These are phyloP conservation scores for Cutaneotrichosporon dermatis DNA, from an alignment of 1,284 basidiomycete genomes.

Conservation along the genomic window DNA sequence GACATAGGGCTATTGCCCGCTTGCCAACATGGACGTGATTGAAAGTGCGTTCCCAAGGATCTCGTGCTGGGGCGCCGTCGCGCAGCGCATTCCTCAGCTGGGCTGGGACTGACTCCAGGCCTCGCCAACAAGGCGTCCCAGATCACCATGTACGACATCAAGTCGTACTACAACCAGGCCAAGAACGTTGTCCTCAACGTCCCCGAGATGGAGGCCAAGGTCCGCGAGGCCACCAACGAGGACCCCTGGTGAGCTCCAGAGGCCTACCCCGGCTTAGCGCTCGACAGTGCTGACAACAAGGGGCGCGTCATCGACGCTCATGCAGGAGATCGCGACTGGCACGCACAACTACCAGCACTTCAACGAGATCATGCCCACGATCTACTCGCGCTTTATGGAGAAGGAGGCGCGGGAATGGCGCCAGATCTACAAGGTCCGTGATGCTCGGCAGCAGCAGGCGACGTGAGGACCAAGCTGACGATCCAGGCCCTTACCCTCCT, in stretches of 20 bases:
- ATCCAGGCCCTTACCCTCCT: constrained; percentile 80
- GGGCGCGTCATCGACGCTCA: constrained; percentile 96
- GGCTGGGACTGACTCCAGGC: constrained; percentile 21
- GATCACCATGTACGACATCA: constrained; percentile 76
- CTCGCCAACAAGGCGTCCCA: constrained; percentile 49
- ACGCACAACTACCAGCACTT: constrained; percentile 68
- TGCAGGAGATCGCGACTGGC: constrained; percentile 85
- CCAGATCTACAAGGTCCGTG: constrained; percentile 90
- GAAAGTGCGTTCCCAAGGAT: constrained; percentile 3
- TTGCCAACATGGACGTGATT: constrained; percentile 17
- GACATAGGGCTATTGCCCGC: neutral
- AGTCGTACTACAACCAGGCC: constrained; percentile 86
- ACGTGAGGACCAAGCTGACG: neutral
- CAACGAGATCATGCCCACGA: constrained; percentile 99
- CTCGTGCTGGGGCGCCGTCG: too few species aligned
- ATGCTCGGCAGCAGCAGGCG: too few species aligned
- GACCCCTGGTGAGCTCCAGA: constrained; percentile 74
- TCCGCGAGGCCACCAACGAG: constrained; percentile 94
- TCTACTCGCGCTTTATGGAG: constrained; percentile 93
- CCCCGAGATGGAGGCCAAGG: constrained; percentile 90
- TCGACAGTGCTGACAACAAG: constrained; percentile 49
- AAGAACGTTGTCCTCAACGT: constrained; percentile 69
- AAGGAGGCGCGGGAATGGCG: constrained; percentile 98
- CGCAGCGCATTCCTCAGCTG: too few species aligned
- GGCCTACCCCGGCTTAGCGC: constrained; percentile 5